Evolutionary conservation across 768 basidiomycete genomes (phyloP).

Genomic region (Hypsizygus marmoreus): DNA sequence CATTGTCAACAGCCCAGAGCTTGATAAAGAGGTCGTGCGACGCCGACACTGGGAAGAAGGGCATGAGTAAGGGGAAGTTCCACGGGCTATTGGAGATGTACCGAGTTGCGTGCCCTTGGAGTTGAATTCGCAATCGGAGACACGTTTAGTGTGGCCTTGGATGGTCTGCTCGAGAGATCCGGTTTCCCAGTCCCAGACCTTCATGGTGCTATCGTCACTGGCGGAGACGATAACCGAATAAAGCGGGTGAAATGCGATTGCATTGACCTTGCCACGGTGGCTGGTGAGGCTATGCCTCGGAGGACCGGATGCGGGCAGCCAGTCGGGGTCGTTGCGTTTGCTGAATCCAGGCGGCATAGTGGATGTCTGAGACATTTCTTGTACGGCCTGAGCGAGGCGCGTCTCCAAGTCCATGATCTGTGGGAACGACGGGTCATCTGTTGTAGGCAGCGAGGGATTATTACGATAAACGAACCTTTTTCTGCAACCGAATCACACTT

Average conservation of each 20-base stretch:
- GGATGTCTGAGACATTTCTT: conserved; percentile 20
- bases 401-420: conserved; percentile 67
- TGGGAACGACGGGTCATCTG: too few relatives aligned
- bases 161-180: conserved; percentile 75
- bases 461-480: conserved; percentile 54
- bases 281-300: conserved; percentile 48
- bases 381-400: conserved; percentile 48
- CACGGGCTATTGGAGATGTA: conserved; percentile 23
- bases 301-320: conserved; percentile 57
- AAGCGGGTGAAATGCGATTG: conserved; percentile 69
- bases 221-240: conserved; percentile 67
- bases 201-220: conserved; percentile 68
- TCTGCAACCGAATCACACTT: conserved; percentile 77
- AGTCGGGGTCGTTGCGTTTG: conserved; percentile 33
- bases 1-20: conserved; percentile 38
- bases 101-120: conserved; percentile 66
- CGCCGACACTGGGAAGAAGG: conserved; percentile 16
- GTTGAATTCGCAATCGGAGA: conserved; percentile 72
- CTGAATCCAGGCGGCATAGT: conserved; percentile 4
- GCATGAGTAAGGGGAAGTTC: neutral
- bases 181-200: conserved; percentile 82
- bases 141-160: conserved; percentile 72
- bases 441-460: too few relatives aligned
- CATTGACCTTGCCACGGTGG: conserved; percentile 58
- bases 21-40: conserved; percentile 36